Evolutionary conservation across 352 stramenopile genomes (phyloP), one percentile per base, ranked within the genome.

Genomic region (Peronospora tabacina): DNA sequence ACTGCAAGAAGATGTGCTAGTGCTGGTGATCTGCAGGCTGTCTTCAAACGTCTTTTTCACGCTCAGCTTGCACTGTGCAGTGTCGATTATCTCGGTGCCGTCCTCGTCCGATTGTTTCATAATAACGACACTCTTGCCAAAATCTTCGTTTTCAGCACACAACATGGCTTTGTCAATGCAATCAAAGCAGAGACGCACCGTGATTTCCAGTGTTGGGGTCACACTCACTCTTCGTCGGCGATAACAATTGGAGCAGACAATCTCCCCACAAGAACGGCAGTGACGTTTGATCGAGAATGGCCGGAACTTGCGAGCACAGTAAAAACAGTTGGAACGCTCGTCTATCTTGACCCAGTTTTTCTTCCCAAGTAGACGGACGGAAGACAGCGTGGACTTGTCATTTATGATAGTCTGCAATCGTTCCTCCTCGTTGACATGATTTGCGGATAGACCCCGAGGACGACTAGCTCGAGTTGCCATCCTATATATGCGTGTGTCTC

Each of bases 291-390:
- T 62, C 20, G 68, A 70, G 37, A 94, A 89, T 0, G 79, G 70
- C 1, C 69, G 75, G 47, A 94, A 93, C 59, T 75, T 87, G 40
- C 67, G 64, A 13, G 80, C 63, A 40, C 83, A 94, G 50, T 84
- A 90, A 49, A 82, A 87, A 60, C 83, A 94, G 47, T 81, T 69
- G 33, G 73, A 48, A 0, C 77, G 75, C 34, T 79, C 59, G 6
- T 86, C 72, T 34, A 82, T 75, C 39, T 78, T 76, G 63, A 90
- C 70, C 81, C 76, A 91, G 47, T 87, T 85, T 46, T 82, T 66
- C 30, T 75, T 76, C n/a, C 59, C 62, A 16, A 87, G 44, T 7
- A 89, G 55, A 4, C 49, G 52, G 10, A 89, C 59, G 6, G 36
- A 61, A 6, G 39, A 39, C n/a, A 87, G 52, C 1, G 56, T 76